Conservation (phyloP, 768 basidiomycete species). For the Vishniacozyma victoriae region DNA sequence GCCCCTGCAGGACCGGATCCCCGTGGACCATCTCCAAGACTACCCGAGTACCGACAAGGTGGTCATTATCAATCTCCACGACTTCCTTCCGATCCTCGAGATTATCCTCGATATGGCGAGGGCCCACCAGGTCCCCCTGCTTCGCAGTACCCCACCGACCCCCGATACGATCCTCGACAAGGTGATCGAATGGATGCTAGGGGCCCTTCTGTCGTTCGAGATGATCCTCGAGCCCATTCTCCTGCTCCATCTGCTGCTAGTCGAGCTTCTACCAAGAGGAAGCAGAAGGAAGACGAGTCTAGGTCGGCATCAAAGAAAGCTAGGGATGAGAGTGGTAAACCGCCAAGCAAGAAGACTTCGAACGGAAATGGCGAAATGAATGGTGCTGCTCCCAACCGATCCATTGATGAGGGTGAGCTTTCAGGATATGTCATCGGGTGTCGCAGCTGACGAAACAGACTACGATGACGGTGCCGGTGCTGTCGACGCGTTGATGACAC, state of each 20-base stretch:
- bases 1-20: conserved; percentile 41
- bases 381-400: conserved; percentile 46
- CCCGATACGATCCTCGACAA: conserved; percentile 18
- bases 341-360: conserved; percentile 25
- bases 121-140: conserved; percentile 2
- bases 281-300: conserved; percentile 13
- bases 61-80: conserved; percentile 18
- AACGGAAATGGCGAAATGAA: conserved; percentile 14
- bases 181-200: conserved; percentile 10
- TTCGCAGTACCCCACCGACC: conserved; percentile 45
- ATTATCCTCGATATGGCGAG: neutral
- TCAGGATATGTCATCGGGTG: neutral
- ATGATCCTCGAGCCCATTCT: conserved; percentile 22
- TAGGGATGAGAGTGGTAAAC: conserved; percentile 7
- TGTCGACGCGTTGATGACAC: conserved; percentile 74
- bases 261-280: conserved; percentile 21
- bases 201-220: conserved; percentile 21
- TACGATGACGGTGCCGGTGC: conserved; percentile 88
- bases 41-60: too few species aligned
- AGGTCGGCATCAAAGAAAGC: neutral
- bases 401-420: conserved; percentile 62
- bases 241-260: conserved; percentile 29
- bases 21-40: conserved; percentile 23
- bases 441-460: conserved; percentile 50
- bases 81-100: conserved; percentile 10